Evolutionary conservation across 2,329 filamentous ascomycete species (phyloP), one percentile per base, ranked within the genome.

Genomic region (Aspergillus sp.): DNA sequence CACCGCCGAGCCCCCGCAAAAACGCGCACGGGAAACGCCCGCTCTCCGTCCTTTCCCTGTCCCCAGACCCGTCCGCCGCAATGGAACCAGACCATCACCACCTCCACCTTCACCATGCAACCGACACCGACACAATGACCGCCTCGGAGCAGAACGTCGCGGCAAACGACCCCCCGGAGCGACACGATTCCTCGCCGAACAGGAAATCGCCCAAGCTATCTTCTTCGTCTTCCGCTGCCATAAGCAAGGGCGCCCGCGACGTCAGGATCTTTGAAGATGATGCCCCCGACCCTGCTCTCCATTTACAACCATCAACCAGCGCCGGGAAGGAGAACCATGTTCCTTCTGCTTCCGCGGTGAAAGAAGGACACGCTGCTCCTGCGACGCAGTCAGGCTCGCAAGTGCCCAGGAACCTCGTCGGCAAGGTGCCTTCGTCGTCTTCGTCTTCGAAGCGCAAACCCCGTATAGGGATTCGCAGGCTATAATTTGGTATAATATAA

Each of bases 81-180:
- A 49, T 55, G 44, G 50, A 56, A 19, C 38, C 44, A 15, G 51
- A 54, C 13, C 46, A 52, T n/a, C 44, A 53, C 6, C 33, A 35
- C 7, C 6, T 6, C 19, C 19, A 22, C 19, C 19, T 6, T 6
- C 6, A 22, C 19, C 10, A 22, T 10, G 6, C 19, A 5, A 22
- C 5, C 10, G 47, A 53, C 14, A 37, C 39, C n/a, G n/a, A 25
- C 2, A 10, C 16, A 17, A 48, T 57, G 48, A 58, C 49, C 8
- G 46, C 53, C 4, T 64, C 63, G 3, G 58, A 63, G 27, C 49
- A 53, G 34, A 66, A 66, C 29, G 61, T 66, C 33, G 52, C 52
- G 7, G 60, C 59, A 8, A 64, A 64, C 28, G 36, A 37, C 27
- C 35, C 36, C 24, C 29, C 27, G 19, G 33, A 42, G 8, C 41